Evolutionary conservation across 78 protist species (phyloP), one percentile per base, ranked within the genome.

Genomic region (Parvularia atlantis): DNA sequence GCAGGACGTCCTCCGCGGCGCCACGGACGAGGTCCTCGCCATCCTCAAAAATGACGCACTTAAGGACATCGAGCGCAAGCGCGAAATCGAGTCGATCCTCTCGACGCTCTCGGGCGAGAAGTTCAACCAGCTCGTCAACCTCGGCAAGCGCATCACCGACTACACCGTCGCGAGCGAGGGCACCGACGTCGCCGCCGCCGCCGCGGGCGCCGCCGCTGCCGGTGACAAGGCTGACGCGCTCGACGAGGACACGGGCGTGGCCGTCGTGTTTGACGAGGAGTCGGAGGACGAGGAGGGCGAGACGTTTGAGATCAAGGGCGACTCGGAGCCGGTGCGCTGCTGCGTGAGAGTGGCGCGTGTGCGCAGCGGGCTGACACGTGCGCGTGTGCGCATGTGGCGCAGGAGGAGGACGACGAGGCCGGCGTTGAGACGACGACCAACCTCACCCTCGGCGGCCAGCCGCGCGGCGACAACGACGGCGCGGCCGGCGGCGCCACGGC

Each of bases 11-110:
- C 65, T 89, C 20, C 74, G 77, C 20, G 87, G 88, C 20, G 96
- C 96, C 0, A 82, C 91, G 6, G 94, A 92, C 60, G 96, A 93
- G 84, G 81, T 90, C n/a, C 54, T 93, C 10, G 77, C 84, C 11
- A 71, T 80, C 33, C 66, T 93, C 40, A 89, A 93, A 69, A 71
- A 88, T 28, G 90, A 82, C 33, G 28, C 30, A 2, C 36, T 71
- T 37, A n/a, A 54, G 19, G 87, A 61, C 46, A 3, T 35, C 28
- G 40, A 43, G 28, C 50, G 54, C 56, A 40, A 40, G 69, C 2
- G 5, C 30, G 88, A 73, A 39, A 58, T 79, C 36, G 66, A 71
- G 28, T 22, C 52, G 31, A 59, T 81, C 31, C 56, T 88, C 33
- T 2, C 24, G n/a, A 39, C 50, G 22, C 37, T 87, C 37, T 56